Base-by-base conservation (phyloP, 352 stramenopile species). In the Phytopythium vexans region DNA sequence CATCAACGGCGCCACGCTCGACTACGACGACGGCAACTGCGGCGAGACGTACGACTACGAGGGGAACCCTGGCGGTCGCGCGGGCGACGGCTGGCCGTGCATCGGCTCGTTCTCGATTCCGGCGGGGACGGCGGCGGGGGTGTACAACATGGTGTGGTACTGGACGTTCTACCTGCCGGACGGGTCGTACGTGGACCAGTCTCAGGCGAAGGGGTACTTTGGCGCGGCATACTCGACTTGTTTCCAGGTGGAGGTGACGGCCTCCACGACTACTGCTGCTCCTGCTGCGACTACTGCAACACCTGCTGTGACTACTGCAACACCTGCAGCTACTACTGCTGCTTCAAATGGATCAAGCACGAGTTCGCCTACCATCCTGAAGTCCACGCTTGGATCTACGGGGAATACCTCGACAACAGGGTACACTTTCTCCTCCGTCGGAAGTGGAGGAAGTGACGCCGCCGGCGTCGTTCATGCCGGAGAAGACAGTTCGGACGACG, bases 111-210 rank as follows among this genome's bases (percentile, higher is more conserved):
- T 88, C 44, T 63, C 58, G 33, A 64, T 86, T 39, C 74, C 77
- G 0, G 48, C 42, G 6, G 71, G 71, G 27, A 83, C 72, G 0
- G 15, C 66, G 8, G 57, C 74, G 1, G 77, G 77, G 11, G 64
- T 78, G 38, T 88, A 85, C 61, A 77, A 79, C 34, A 77, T 86
- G 58, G 77, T 88, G 8, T 88, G 77, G 77, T 86, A 80, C 55
- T 88, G 77, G 77, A 84, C 74, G 41, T 88, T 84, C 56, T 88
- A 79, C 59, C 51, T 83, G 5, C 54, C 85, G 43, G 62, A 68
- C 42, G 37, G 12, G 34, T 56, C 54, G 2, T 88, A 88, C 49
- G 63, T 81, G 4, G 77, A 88, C 46, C 68, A 81, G 46, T 51
- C 60, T 4, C 65, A 68, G 33, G 74, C 74, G 3, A 69, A 64